Conservation (phyloP, 228 moss, liverwort and hornwort genomes). For the Sphagnum magellanicum region DNA sequence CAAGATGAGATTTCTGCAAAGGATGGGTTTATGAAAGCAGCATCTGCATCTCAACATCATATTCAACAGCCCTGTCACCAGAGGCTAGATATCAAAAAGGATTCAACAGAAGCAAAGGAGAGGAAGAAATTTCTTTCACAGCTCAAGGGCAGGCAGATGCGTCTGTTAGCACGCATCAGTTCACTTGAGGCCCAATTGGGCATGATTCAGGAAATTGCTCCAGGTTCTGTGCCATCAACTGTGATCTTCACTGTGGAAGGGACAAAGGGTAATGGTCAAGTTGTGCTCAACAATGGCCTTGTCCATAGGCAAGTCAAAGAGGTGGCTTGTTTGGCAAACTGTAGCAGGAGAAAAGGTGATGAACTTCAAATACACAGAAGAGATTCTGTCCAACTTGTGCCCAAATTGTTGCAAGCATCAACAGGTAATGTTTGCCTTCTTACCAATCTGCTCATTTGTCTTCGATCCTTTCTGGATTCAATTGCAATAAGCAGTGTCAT, state of each 20-base stretch:
- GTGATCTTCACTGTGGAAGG: no score
- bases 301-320: neutral
- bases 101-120: constrained; percentile 14
- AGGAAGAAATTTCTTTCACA: constrained; percentile 36
- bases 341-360: neutral
- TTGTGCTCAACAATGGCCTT: neutral
- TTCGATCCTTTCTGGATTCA: no score
- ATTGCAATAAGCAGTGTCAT: constrained; percentile 3
- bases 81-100: neutral
- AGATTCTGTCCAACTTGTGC: neutral
- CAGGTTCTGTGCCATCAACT: no score
- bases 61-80: neutral
- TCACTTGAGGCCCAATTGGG: constrained; percentile 18
- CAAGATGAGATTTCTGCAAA: constrained; percentile 3
- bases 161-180: constrained; percentile 30
- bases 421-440: no score
- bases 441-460: no score
- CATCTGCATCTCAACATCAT: constrained; percentile 1
- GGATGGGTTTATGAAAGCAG: constrained; percentile 3
- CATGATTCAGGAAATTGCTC: constrained; percentile 1
- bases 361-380: neutral
- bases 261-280: no score
- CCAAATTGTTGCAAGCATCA: neutral
- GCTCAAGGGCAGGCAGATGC: constrained; percentile 49
- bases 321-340: neutral